Evolutionary conservation across 1,284 basidiomycete genomes (phyloP), one percentile per base, ranked within the genome.

Genomic region (Chalciporus sp.): DNA sequence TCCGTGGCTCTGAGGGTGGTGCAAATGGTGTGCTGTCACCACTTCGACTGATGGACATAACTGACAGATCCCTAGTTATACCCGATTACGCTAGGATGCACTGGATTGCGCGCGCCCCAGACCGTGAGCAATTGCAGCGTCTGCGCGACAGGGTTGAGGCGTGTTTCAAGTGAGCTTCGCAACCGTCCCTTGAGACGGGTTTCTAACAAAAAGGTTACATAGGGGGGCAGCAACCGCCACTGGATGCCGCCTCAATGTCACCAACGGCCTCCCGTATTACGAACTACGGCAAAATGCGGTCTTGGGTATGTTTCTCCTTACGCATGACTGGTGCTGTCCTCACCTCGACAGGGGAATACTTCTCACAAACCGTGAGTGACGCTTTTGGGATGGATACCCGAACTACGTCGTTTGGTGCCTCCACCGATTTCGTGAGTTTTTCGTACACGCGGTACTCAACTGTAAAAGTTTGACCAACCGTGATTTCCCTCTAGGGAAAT

Each of bases 11-110:
- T 41, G 76, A 87, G 55, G 85, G 85, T 76, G 72, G 77, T 7
- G 72, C 84, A 1, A 90, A 91, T 62, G 81, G 88, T 86, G 61
- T 60, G 73, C 48, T 27, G 19, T 17, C 49, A 55, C 57, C 53
- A 28, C 37, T 17, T 23, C 16, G 40, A 28, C 31, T 11, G 37
- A 19, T 17, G n/a, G 35, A 47, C 19, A 20, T 48, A 26, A 46
- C 49, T 43, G 20, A 52, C 40, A 9, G 28, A 28, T 58, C 16
- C 42, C 47, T 23, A 89, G 90, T 93, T 50, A 93, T 94, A 54
- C 92, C 92, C 2, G 90, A 90, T 66, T 84, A 90, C 61, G 77
- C 88, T 10, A 80, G 77, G 56, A 82, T 93, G 80, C 72, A 67
- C 2, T 88, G 84, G 79, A 72, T 83, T 47, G 79, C 85, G 12